phyloP scores from a whole-genome alignment of 2,329 filamentous ascomycete species.

The Corynespora cassiicola region DNA sequence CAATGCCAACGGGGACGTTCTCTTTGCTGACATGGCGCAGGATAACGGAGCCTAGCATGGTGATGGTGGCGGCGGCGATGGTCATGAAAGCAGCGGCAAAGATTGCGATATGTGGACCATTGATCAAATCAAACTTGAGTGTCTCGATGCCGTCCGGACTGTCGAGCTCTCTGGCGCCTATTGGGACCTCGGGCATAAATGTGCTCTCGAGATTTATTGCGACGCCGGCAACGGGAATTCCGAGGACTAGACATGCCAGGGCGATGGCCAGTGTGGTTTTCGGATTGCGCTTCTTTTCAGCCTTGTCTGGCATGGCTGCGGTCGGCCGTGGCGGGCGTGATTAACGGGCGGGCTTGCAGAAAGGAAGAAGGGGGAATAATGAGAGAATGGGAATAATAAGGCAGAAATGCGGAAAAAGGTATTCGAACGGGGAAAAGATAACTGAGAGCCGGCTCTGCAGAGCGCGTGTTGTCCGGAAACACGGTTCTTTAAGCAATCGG shows the following conservation, averaged over 20 bases:
- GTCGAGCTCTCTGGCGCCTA: no score
- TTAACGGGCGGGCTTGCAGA: conserved; percentile 1
- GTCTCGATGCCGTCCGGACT: no score
- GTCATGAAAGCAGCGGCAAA: conserved; percentile 9
- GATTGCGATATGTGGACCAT: conserved; percentile 11
- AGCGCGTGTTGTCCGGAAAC: no score
- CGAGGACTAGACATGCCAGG: conserved; percentile 8
- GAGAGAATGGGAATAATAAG: conserved; percentile 1
- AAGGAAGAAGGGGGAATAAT: background rate
- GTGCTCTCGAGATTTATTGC: conserved; percentile 11
- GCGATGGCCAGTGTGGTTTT: conserved; percentile 9
- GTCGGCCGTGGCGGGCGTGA: background rate
- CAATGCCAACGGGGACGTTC: conserved; percentile 9
- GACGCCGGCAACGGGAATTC: conserved; percentile 10
- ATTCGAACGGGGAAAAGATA: background rate
- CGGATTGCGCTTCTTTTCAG: no score
- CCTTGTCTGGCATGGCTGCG: no score
- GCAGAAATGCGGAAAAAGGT: no score
- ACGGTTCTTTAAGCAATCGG: no score
- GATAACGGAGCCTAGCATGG: conserved; percentile 4
- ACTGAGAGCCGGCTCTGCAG: conserved; percentile 3
- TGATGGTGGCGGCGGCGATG: conserved; percentile 6
- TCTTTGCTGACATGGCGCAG: conserved; percentile 10
- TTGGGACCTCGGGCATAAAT: conserved; percentile 8
- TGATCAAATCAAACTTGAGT: conserved; percentile 5